Conservation (phyloP, 768 basidiomycete genomes). For the Rhodocollybia butyracea region DNA sequence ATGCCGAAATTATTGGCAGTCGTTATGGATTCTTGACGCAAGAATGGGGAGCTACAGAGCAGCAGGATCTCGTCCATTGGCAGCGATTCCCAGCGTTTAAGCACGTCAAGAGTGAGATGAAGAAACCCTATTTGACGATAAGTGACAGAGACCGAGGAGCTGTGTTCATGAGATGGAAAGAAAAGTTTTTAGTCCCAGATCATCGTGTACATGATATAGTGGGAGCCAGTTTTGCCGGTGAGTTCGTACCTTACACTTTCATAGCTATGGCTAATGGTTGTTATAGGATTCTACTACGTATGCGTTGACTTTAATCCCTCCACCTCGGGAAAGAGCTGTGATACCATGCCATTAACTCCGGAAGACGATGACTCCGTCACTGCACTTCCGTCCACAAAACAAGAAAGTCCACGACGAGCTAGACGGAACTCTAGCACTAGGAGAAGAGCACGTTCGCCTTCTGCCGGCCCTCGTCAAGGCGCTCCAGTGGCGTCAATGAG, state of each 20-base stretch:
- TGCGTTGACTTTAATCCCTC: constrained; percentile 89
- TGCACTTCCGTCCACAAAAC: constrained; percentile 29
- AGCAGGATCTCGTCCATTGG: constrained; percentile 95
- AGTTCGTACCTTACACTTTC: constrained; percentile 22
- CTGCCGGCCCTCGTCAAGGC: constrained; percentile 42
- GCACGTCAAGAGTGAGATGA: constrained; percentile 74
- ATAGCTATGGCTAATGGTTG: constrained; percentile 1
- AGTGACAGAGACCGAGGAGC: constrained; percentile 73
- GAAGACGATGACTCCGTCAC: constrained; percentile 14
- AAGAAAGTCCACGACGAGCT: constrained; percentile 31
- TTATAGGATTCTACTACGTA: constrained; percentile 87
- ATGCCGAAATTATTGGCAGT: constrained; percentile 91
- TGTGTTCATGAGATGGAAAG: constrained; percentile 97
- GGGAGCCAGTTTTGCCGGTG: constrained; percentile 93
- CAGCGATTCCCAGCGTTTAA: constrained; percentile 88
- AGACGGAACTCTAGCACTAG: constrained; percentile 49
- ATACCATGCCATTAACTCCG: constrained; percentile 30
- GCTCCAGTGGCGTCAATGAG: constrained; percentile 72
- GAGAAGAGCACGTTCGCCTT: constrained; percentile 40
- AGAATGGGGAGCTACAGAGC: constrained; percentile 87
- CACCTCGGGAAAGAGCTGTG: constrained; percentile 30
- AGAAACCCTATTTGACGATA: constrained; percentile 75
- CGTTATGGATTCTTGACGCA: constrained; percentile 89
- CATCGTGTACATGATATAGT: constrained; percentile 92
- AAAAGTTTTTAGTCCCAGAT: constrained; percentile 93